A percentile compares a stretch with the other conserved stretches of the same genome.
phyloP scores from a whole-genome alignment of 306 rosid species.

The Fragaria iinumae region DNA sequence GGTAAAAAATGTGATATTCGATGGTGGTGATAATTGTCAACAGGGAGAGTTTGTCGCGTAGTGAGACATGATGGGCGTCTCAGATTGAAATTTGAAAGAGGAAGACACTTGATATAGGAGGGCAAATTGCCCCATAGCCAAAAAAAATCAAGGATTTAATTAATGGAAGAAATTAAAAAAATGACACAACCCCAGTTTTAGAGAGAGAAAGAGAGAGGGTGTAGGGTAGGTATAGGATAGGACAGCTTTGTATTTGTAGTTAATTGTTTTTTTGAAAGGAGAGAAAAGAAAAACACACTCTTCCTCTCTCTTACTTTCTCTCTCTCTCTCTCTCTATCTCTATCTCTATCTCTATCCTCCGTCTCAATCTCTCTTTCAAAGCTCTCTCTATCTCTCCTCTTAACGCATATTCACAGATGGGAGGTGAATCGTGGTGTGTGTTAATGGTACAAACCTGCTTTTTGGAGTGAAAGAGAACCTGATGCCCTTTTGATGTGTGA shows the following conservation, averaged over 20 bases:
- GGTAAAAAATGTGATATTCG: background rate
- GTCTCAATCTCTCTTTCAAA: conserved; percentile 6
- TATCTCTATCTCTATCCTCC: background rate
- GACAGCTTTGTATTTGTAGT: conserved; percentile 31
- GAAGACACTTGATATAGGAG: background rate
- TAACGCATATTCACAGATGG: conserved; percentile 48
- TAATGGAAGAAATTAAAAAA: background rate
- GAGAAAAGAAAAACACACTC: background rate
- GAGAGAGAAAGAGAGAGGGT: background rate
- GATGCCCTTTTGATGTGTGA: conserved; percentile 60
- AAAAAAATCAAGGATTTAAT: conserved; percentile 1
- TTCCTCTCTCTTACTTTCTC: background rate
- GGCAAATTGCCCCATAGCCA: background rate
- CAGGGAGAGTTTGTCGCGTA: conserved; percentile 10
- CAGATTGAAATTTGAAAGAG: background rate
- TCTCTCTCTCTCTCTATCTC: background rate
- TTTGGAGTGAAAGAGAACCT: conserved; percentile 46
- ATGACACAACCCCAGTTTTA: background rate
- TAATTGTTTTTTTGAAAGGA: background rate
- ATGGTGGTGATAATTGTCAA: conserved; percentile 8
- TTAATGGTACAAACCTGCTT: conserved; percentile 42
- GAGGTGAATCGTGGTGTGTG: conserved; percentile 41
- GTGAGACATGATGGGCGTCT: conserved; percentile 8
- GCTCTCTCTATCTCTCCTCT: background rate
- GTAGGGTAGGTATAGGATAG: conserved; percentile 26